These are phyloP conservation scores for Beta corolliflora DNA, from an alignment of 179 eudicot genomes.

Conservation along the genomic window DNA sequence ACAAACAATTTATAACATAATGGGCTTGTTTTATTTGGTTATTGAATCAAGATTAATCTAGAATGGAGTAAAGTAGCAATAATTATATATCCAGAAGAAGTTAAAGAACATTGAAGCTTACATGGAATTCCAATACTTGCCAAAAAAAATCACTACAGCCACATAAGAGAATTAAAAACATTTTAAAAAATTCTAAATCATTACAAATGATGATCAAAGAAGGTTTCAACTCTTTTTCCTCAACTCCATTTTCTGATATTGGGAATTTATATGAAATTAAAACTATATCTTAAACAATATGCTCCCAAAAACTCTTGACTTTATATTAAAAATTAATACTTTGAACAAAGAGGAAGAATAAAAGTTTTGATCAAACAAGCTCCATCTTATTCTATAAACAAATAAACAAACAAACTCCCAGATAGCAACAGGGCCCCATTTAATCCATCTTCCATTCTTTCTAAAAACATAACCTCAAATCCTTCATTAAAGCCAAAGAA, in stretches of 20 bases:
- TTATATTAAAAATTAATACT: conserved; percentile 25
- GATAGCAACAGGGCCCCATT: conserved; percentile 30
- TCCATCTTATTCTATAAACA: not conserved
- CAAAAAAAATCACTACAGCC: conserved; percentile 25
- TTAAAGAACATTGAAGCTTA: conserved; percentile 37
- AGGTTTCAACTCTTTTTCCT: conserved; percentile 9
- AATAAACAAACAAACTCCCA: conserved; percentile 15
- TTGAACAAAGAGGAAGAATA: conserved; percentile 21
- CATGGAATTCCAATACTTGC: conserved; percentile 48
- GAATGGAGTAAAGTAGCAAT: conserved; percentile 20
- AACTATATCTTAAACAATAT: conserved; percentile 16
- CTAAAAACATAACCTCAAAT: conserved; percentile 6
- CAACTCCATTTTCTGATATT: not conserved
- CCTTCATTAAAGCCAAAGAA: not conserved
- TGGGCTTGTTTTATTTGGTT: not conserved
- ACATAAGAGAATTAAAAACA: conserved; percentile 8
- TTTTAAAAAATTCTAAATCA: conserved; percentile 3
- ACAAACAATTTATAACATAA: conserved; percentile 11
- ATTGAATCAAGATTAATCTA: conserved; percentile 30
- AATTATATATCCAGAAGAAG: conserved; percentile 23
- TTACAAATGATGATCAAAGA: conserved; percentile 24
- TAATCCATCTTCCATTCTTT: conserved; percentile 14
- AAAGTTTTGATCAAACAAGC: conserved; percentile 28
- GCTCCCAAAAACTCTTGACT: conserved; percentile 17
- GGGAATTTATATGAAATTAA: not conserved